Evolutionary conservation across 495 filamentous ascomycete genomes (phyloP).

Genomic region (Peziza echinospora): DNA sequence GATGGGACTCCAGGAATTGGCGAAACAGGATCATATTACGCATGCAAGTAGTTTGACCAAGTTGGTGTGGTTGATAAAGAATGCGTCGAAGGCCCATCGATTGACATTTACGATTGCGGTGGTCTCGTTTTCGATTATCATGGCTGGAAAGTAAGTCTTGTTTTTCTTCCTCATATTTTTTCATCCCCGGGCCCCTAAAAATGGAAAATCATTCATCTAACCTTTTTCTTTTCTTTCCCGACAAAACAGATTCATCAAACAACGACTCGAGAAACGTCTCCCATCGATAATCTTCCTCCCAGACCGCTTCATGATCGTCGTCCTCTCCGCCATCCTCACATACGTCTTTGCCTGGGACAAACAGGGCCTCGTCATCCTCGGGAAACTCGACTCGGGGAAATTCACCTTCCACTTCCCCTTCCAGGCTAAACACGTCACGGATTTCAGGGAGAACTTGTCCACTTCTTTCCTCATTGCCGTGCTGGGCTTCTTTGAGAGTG

Average conservation of each 20-base stretch:
- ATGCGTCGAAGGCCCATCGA: conserved; percentile 40
- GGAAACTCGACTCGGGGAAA: conserved; percentile 46
- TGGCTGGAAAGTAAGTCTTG: conserved; percentile 30
- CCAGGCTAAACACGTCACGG: conserved; percentile 44
- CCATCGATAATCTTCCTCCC: conserved; percentile 74
- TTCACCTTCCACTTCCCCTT: conserved; percentile 81
- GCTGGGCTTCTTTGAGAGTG: conserved; percentile 94
- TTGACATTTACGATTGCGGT: conserved; percentile 56
- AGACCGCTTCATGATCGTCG: conserved; percentile 78
- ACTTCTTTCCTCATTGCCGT: conserved; percentile 87
- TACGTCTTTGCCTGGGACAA: conserved; percentile 63
- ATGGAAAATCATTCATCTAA: conserved; percentile 3
- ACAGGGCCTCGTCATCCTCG: conserved; percentile 62
- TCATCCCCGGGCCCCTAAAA: neutral
- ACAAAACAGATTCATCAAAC: conserved; percentile 44
- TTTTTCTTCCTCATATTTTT: neutral
- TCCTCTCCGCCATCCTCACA: conserved; percentile 60
- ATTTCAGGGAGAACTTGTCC: conserved; percentile 69
- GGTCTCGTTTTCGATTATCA: conserved; percentile 67
- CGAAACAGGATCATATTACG: conserved; percentile 34
- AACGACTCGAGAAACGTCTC: conserved; percentile 55
- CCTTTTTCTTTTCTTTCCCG: neutral
- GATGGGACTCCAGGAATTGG: conserved; percentile 47
- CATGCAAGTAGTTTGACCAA: conserved; percentile 79
- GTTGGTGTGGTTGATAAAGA: conserved; percentile 49